Conservation (phyloP, 768 basidiomycete genomes). For the Psilocybe subaeruginosa region DNA sequence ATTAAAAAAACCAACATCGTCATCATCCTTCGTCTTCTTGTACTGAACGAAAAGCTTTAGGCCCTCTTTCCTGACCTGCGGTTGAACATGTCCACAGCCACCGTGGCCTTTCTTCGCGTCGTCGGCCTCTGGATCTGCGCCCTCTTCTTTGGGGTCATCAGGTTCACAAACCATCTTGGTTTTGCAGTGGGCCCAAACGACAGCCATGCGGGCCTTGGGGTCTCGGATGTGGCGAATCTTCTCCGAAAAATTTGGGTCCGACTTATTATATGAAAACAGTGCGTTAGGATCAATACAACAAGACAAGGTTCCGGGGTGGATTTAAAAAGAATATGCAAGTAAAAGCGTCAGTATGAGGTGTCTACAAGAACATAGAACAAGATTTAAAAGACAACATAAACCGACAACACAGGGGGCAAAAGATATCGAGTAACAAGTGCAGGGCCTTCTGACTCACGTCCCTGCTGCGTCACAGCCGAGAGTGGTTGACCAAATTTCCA, state of each 20-base stretch:
- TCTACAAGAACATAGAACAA: constrained; percentile 34
- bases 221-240: constrained; percentile 87
- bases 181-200: constrained; percentile 88
- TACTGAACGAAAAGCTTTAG: constrained; percentile 93
- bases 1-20: constrained; percentile 67
- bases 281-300: constrained; percentile 17
- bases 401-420: constrained; percentile 62
- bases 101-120: constrained; percentile 91
- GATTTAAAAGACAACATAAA: constrained; percentile 28
- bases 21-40: constrained; percentile 93
- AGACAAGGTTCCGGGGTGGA: constrained; percentile 15
- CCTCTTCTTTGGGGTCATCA: constrained; percentile 88
- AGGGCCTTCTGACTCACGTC: constrained; percentile 54
- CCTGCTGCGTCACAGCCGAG: constrained; percentile 75
- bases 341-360: constrained; percentile 67
- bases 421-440: constrained; percentile 65
- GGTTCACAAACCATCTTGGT: constrained; percentile 87
- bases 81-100: constrained; percentile 95
- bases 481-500: constrained; percentile 53
- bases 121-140: constrained; percentile 65
- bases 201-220: constrained; percentile 84
- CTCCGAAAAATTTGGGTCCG: constrained; percentile 82
- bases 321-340: constrained; percentile 53
- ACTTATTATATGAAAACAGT: constrained; percentile 52
- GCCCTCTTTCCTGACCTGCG: constrained; percentile 90